Conservation (phyloP, 306 rosid species). For the Luffa aegyptiaca region DNA sequence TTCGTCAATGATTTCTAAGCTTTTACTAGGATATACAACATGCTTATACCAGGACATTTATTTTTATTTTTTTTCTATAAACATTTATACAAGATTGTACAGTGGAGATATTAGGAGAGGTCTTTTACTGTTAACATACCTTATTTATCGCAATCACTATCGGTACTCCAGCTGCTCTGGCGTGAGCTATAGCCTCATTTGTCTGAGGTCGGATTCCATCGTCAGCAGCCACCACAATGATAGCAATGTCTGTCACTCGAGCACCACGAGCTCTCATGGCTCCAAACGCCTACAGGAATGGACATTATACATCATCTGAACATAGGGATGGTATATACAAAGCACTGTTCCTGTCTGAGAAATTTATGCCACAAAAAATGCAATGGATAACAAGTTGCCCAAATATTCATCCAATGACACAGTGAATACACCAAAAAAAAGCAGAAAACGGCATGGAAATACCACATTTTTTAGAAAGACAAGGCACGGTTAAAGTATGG, state of each 20-base stretch:
- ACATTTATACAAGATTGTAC: neutral
- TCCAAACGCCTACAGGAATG: slow-evolving; percentile 80
- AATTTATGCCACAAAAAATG: slow-evolving; percentile 10
- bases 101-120: neutral
- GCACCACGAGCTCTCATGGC: slow-evolving; percentile 99
- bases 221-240: slow-evolving; percentile 95
- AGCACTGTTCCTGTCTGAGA: slow-evolving; percentile 13
- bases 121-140: slow-evolving; percentile 35
- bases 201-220: slow-evolving; percentile 99
- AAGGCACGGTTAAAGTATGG: neutral
- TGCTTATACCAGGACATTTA: neutral
- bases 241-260: slow-evolving; percentile 91
- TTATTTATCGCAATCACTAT: slow-evolving; percentile 85
- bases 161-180: slow-evolving; percentile 96
- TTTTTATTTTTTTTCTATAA: neutral
- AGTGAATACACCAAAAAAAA: neutral
- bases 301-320: slow-evolving; percentile 28
- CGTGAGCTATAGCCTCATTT: slow-evolving; percentile 97
- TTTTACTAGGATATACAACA: neutral
- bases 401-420: neutral
- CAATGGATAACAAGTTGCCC: slow-evolving; percentile 1
- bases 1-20: neutral
- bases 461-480: neutral
- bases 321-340: slow-evolving; percentile 13
- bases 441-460: neutral